phyloP scores from a whole-genome alignment of 768 basidiomycete genomes.

The Leccinum fibrillosum region DNA sequence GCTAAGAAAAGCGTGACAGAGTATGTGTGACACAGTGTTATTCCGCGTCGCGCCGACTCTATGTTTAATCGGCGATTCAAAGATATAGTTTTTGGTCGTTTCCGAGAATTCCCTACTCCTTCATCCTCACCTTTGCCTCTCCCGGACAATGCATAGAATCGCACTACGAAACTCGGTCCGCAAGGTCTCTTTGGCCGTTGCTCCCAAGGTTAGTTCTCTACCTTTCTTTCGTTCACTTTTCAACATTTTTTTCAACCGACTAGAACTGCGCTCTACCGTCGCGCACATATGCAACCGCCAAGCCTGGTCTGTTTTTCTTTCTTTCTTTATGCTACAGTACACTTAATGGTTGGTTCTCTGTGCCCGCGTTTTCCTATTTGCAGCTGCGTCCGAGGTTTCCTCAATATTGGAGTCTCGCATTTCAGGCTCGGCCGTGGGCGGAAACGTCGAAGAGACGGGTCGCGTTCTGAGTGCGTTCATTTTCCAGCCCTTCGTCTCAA shows the following conservation, averaged over 20 bases:
- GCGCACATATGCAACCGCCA: conserved; percentile 96
- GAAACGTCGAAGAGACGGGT: conserved; percentile 98
- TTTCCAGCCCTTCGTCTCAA: neutral
- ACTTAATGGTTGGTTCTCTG: conserved; percentile 13
- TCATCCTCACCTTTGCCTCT: conserved; percentile 44
- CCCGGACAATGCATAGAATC: conserved; percentile 74
- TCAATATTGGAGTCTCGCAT: conserved; percentile 99
- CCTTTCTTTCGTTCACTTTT: conserved; percentile 11
- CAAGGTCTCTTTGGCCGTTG: conserved; percentile 67
- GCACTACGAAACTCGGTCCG: conserved; percentile 82
- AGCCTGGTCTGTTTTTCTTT: conserved; percentile 70
- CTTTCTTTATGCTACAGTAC: neutral
- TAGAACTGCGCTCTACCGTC: conserved; percentile 48
- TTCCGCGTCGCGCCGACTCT: conserved; percentile 8
- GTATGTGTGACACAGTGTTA: conserved; percentile 3
- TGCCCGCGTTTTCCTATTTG: conserved; percentile 6
- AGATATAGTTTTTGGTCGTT: conserved; percentile 30
- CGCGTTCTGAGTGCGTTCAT: conserved; percentile 87
- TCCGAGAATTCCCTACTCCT: conserved; percentile 36
- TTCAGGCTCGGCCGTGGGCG: conserved; percentile 84
- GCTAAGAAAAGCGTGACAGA: neutral
- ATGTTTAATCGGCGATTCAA: conserved; percentile 31
- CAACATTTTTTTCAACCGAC: conserved; percentile 6
- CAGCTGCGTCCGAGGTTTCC: conserved; percentile 98
- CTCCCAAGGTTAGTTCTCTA: conserved; percentile 50